phyloP scores from a whole-genome alignment of 2,329 filamentous ascomycete species.

The Immersiporthe knoxdaviesiana region DNA sequence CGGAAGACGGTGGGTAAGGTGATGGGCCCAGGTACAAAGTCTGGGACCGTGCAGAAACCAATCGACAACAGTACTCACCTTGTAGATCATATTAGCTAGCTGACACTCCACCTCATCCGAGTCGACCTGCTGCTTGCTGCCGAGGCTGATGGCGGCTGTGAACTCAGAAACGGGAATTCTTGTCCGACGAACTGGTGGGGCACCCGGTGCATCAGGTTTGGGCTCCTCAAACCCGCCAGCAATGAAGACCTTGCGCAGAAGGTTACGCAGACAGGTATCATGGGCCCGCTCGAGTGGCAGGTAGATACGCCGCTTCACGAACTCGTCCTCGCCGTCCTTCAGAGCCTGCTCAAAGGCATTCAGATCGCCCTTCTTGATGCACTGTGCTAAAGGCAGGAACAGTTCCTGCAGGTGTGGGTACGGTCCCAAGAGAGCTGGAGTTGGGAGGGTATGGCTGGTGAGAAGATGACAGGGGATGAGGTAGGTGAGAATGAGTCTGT shows the following conservation, averaged over 20 bases:
- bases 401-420: conserved; percentile 77
- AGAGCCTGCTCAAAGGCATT: conserved; percentile 83
- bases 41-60: neutral
- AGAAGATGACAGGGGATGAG: conserved; percentile 92
- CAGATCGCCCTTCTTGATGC: conserved; percentile 83
- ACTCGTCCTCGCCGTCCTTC: conserved; percentile 82
- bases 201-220: conserved; percentile 61
- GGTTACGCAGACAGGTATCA: conserved; percentile 88
- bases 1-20: neutral
- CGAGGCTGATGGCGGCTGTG: conserved; percentile 78
- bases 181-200: conserved; percentile 64
- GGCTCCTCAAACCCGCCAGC: conserved; percentile 78
- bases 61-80: conserved; percentile 57
- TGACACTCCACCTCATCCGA: conserved; percentile 94
- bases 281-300: conserved; percentile 89
- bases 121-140: conserved; percentile 70
- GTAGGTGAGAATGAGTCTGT: conserved; percentile 87
- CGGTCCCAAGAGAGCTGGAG: conserved; percentile 67
- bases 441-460: conserved; percentile 84
- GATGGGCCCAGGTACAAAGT: neutral
- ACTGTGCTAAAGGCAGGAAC: conserved; percentile 76
- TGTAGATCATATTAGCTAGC: conserved; percentile 96
- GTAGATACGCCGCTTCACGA: conserved; percentile 91
- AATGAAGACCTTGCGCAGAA: conserved; percentile 89
- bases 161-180: conserved; percentile 85